Evolutionary conservation across 129 eudicot species (phyloP).

Genomic region (Pseudognaphalium luteoalbum): DNA sequence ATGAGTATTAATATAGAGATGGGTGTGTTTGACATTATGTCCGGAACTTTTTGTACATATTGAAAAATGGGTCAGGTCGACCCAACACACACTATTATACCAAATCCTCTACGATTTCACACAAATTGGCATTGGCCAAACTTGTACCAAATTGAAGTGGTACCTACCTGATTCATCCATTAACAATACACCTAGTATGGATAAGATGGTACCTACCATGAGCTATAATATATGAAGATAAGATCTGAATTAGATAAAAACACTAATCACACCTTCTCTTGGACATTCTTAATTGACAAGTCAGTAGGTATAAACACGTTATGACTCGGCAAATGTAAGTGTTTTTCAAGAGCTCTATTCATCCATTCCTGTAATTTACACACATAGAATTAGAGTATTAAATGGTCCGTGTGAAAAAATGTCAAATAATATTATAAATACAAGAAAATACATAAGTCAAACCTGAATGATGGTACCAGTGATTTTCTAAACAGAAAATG

Average conservation of each 20-base stretch:
- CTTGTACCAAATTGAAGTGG: too few species aligned
- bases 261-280: slow-evolving; percentile 59
- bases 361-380: slow-evolving; percentile 76
- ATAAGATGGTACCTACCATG: too few species aligned
- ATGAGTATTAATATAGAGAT: too few species aligned
- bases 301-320: slow-evolving; percentile 94
- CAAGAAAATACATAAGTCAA: slow-evolving; percentile 4
- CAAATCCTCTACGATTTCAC: too few species aligned
- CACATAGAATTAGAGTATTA: slow-evolving; percentile 4
- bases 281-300: slow-evolving; percentile 61
- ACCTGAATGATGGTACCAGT: slow-evolving; percentile 71
- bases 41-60: too few species aligned
- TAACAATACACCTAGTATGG: too few species aligned
- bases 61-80: too few species aligned
- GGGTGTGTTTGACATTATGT: too few species aligned
- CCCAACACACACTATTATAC: too few species aligned
- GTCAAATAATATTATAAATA: slow-evolving; percentile 17
- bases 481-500: slow-evolving; percentile 71
- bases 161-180: too few species aligned
- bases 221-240: slow-evolving; percentile 1
- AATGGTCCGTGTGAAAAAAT: background rate
- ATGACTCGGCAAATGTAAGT: slow-evolving; percentile 68
- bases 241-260: slow-evolving; percentile 8
- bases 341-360: slow-evolving; percentile 65
- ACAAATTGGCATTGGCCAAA: too few species aligned